Conservation (phyloP, 805 yeast species). For the Pichia ethanolica region DNA sequence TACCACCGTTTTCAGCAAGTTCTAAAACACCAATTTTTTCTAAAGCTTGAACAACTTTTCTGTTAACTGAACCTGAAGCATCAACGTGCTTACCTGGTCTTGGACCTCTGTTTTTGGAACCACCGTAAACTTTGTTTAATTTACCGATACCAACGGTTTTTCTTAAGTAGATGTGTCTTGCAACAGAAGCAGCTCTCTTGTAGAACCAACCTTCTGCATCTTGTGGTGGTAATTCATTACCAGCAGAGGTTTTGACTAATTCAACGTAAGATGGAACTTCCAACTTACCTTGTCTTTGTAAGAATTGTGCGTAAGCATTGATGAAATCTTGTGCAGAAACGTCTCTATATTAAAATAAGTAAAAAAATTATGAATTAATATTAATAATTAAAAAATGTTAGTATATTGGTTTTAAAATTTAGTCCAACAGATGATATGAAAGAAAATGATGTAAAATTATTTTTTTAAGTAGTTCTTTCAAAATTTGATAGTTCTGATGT, state of each 20-base stretch:
- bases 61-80: constrained; percentile 99
- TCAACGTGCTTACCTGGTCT: constrained; percentile 98
- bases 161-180: constrained; percentile 99
- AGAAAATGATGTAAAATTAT: neutral
- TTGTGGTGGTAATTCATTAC: constrained; percentile 99
- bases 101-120: constrained; percentile 97
- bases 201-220: constrained; percentile 99
- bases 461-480: too few species aligned
- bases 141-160: constrained; percentile 99
- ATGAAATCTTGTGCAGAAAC: constrained; percentile 99
- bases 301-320: constrained; percentile 98
- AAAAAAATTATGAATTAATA: neutral
- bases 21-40: constrained; percentile 98
- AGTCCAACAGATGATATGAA: too few species aligned
- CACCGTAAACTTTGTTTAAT: constrained; percentile 98
- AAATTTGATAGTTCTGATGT: too few species aligned
- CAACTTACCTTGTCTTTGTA: constrained; percentile 99
- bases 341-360: constrained; percentile 60
- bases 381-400: constrained; percentile 1
- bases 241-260: constrained; percentile 97
- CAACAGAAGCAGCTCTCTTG: constrained; percentile 99
- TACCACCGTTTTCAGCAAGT: constrained; percentile 96
- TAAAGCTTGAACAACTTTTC: constrained; percentile 95
- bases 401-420: neutral
- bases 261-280: constrained; percentile 99